A percentile compares a stretch with the other conserved stretches of the same genome.
phyloP scores from a whole-genome alignment of 2,329 filamentous ascomycete species.

The Colletotrichum destructivum region DNA sequence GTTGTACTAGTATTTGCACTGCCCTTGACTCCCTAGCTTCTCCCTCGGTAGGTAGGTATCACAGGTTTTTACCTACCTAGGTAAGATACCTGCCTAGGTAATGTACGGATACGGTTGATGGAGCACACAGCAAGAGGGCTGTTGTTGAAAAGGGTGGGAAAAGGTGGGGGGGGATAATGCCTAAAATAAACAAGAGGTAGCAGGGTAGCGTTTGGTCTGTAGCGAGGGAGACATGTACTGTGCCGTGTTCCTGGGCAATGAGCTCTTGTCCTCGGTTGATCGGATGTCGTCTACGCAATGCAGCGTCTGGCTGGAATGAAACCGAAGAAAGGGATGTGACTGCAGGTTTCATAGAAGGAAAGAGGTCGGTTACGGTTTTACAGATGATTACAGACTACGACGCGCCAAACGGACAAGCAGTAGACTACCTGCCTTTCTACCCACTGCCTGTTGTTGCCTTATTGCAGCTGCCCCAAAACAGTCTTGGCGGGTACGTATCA shows the following conservation, averaged over 20 bases:
- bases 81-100: neutral
- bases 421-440: too few relatives aligned
- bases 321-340: slow-evolving; percentile 1
- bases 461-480: slow-evolving; percentile 24
- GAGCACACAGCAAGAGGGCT: neutral
- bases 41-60: neutral
- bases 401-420: neutral
- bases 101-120: neutral
- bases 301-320: slow-evolving; percentile 22
- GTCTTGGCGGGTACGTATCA: slow-evolving; percentile 13
- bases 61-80: too few relatives aligned
- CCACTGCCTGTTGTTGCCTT: too few relatives aligned
- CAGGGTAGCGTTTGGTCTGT: neutral
- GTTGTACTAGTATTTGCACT: neutral
- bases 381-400: too few relatives aligned
- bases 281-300: slow-evolving; percentile 22
- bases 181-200: slow-evolving; percentile 11
- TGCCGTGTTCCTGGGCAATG: slow-evolving; percentile 20
- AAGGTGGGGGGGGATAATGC: neutral
- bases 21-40: neutral
- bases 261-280: slow-evolving; percentile 15
- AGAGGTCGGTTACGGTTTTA: neutral
- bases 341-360: neutral
- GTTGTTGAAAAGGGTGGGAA: neutral
- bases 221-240: too few relatives aligned